Evolutionary conservation across 2,329 filamentous ascomycete genomes (phyloP).

Genomic region (Chrysoporthe cubensis): DNA sequence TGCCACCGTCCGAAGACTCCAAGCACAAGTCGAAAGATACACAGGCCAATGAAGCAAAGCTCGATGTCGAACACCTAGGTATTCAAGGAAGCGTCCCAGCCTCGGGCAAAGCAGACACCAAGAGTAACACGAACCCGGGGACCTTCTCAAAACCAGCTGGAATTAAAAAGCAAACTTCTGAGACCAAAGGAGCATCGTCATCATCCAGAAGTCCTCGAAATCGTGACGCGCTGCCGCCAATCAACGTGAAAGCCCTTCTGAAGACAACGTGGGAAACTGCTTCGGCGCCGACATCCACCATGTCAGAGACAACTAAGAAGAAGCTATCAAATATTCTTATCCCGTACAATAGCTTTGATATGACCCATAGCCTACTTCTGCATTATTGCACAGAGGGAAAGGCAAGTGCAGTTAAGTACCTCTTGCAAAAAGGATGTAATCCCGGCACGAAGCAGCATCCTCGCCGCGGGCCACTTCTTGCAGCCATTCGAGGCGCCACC

Average conservation of each 20-base stretch:
- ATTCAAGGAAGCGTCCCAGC: too few relatives aligned
- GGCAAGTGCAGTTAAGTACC: conserved; percentile 20
- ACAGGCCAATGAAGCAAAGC: not conserved
- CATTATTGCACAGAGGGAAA: conserved; percentile 20
- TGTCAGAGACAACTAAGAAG: conserved; percentile 19
- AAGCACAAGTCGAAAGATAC: too few relatives aligned
- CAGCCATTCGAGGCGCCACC: conserved; percentile 25
- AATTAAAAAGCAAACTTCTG: not conserved
- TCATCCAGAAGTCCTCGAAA: conserved; percentile 12
- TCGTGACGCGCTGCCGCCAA: conserved; percentile 17
- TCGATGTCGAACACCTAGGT: not conserved
- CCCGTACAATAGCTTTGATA: conserved; percentile 4
- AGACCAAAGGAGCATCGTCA: not conserved
- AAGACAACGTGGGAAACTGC: conserved; percentile 27
- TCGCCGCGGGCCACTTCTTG: conserved; percentile 16
- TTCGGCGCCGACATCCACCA: conserved; percentile 28
- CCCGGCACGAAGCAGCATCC: conserved; percentile 13
- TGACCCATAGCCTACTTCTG: conserved; percentile 14
- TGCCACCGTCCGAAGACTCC: too few relatives aligned
- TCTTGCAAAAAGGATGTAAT: conserved; percentile 20
- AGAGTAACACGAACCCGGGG: too few relatives aligned
- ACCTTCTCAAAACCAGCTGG: too few relatives aligned
- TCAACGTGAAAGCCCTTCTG: conserved; percentile 24
- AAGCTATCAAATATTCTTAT: conserved; percentile 18
- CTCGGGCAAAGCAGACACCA: too few relatives aligned